Conservation (phyloP, 495 filamentous ascomycete species). For the Xylaria bambusicola region DNA sequence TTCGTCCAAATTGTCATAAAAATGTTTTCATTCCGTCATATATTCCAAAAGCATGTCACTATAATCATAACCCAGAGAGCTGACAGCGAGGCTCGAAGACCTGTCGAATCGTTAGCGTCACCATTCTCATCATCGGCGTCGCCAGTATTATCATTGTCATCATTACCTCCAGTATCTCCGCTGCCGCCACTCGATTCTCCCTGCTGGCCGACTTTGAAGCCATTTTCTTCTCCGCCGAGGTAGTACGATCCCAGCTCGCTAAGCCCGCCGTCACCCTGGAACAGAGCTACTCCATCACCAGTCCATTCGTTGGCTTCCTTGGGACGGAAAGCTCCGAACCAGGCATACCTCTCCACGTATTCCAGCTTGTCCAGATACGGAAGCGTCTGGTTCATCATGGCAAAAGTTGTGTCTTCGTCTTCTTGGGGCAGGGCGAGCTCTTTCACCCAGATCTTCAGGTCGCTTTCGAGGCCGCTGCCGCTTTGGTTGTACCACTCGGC, state of each 20-base stretch:
- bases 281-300: slow-evolving; percentile 56
- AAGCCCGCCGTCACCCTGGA: slow-evolving; percentile 51
- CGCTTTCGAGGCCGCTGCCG: slow-evolving; percentile 8
- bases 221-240: slow-evolving; percentile 49
- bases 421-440: slow-evolving; percentile 51
- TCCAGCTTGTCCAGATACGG: slow-evolving; percentile 53
- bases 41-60: neutral
- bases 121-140: slow-evolving; percentile 1
- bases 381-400: slow-evolving; percentile 55
- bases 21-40: neutral
- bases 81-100: slow-evolving; percentile 4
- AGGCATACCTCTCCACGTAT: slow-evolving; percentile 58
- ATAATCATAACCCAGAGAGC: neutral
- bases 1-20: too few species aligned
- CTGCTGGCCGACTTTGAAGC: slow-evolving; percentile 19
- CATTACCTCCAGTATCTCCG: slow-evolving; percentile 9
- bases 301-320: slow-evolving; percentile 52
- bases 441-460: slow-evolving; percentile 55
- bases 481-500: slow-evolving; percentile 16
- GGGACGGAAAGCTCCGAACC: slow-evolving; percentile 62
- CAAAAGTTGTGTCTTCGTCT: slow-evolving; percentile 46
- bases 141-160: neutral
- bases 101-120: slow-evolving; percentile 9
- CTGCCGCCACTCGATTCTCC: neutral
- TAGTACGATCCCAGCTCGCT: slow-evolving; percentile 63